Evolutionary conservation across 768 basidiomycete species (phyloP), one percentile per base, ranked within the genome.

Genomic region (Infundibulicybe gibba): DNA sequence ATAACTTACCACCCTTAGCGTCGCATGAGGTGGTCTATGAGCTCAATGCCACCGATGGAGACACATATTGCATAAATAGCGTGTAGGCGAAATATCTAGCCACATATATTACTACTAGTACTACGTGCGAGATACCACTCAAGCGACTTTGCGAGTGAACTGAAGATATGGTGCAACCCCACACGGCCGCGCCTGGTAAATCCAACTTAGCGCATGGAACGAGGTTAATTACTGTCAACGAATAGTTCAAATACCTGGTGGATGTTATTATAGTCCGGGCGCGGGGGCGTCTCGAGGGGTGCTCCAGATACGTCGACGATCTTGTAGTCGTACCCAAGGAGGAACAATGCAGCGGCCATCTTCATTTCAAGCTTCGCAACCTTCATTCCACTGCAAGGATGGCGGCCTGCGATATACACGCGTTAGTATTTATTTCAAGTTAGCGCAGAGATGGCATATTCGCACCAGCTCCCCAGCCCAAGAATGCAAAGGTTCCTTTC

Each of bases 401-500:
- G 50, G 3, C 44, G 43, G 5, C 53, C 58, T 47, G 17, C 35
- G 10, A 14, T 19, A 38, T 19, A 10, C 10, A 10, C 35, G n/a
- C 35, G 17, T 38, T 19, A 10, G 14, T 10, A 10, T 14, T 38
- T n/a, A 3, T 3, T 3, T n/a, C 35, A 19, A n/a, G n/a, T n/a
- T n/a, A n/a, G n/a, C 14, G 10, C 17, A n/a, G 17, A 38, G 10
- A 19, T 38, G 3, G 10, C 35, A 38, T 5, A 17, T 2, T 10
- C 49, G 2, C 34, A 47, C 49, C 49, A n/a, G 33, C 49, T 10
- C 54, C 52, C 52, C 56, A 57, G 2, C 51, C 55, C 2, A 55
- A 15, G 34, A 46, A 57, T 2, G 43, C 44, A 49, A 47, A 55
- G 1, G 47, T 30, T 32, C 45, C 53, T 25, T 59, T 59, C 40